Base-by-base conservation (phyloP, 2,329 filamentous ascomycete genomes). In the Paecilomyces fulvus region DNA sequence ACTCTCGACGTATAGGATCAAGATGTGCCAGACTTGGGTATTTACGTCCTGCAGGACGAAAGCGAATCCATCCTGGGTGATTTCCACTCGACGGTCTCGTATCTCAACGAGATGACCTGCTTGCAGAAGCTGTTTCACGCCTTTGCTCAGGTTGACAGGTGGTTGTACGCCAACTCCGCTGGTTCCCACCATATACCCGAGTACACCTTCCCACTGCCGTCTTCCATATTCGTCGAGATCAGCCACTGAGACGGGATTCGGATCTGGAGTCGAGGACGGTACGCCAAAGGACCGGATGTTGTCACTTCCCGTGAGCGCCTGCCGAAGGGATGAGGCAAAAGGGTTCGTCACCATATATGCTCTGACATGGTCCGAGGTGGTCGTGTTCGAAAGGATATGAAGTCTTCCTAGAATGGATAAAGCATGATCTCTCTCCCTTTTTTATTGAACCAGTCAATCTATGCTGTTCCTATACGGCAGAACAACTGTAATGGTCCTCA, bases 1-100 rank as follows among this genome's bases (percentile, higher is more conserved):
- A 59, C 90, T 88, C 63, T 95, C 89, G 53, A 99, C 85, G 80
- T 96, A 99, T 30, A 96, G 85, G 30, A 99, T 87, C 33, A 99
- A 80, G 51, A 99, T 79, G 25, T 91, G 94, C 94, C 94, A 99
- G 33, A 99, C 91, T 72, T 99, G 94, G 0, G 92, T 91, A 70
- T 96, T 97, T 58, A 92, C 87, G 68, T 96, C 92, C 67, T 97
- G 92, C 8, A 99, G 79, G 56, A 99, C 79, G 67, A 99, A 99
- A 0, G 90, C 92, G 70, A 99, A 99, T 7, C 94, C 94, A 2
- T 89, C 85, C 68, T 96, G 87, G 0, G 94, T 99, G 65, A 99
- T 99, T 55, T 83, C 84, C 9, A 90, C 80, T 55, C 74, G 72
- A 23, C 75, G 74, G 49, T 78, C 75, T 33, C 73, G 72, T 7